Evolutionary conservation across 257 asterid species (phyloP), one percentile per base, ranked within the genome.

Genomic region (Ophiorrhiza pumila): DNA sequence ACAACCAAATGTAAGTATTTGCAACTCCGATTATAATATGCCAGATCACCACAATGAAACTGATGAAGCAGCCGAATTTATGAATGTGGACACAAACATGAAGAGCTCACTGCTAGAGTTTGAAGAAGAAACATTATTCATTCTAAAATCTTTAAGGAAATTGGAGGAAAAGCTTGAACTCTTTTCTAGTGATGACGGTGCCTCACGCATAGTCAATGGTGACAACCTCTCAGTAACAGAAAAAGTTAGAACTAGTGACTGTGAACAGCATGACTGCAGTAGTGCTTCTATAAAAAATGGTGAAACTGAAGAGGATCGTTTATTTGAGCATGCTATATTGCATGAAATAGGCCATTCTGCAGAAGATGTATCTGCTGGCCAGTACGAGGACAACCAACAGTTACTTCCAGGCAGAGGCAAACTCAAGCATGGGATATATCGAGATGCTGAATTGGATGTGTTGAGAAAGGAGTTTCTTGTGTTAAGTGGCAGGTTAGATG

Each of bases 101-200:
- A 35, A 71, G 69, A 72, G 68, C 73, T 74, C 74, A 12, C 59
- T 61, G 64, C 58, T 29, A 35, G 83, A 70, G 13, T 77, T 77
- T 76, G 81, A 85, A 76, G 84, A 80, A 67, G 93, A 86, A 74
- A 83, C 80, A 77, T 73, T 49, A 32, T 78, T 68, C 74, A 72
- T 86, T 68, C 71, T 79, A 68, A 77, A 69, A 37, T 78, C 82
- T 47, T 68, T 90, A 72, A 76, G 76, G 69, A 81, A 68, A 57
- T 68, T 86, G 58, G 92, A 83, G 73, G 81, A 86, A 69, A 83
- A 76, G 73, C 77, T 86, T 57, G 65, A 9, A 56, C 65, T 62
- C 31, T 70, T 86, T 56, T 74, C 79, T 9, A 73, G 62, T 57
- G 25, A 69, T 53, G 86, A 76, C 45, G 77, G 73, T 71, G n/a